phyloP scores from a whole-genome alignment of 805 yeast genomes.

The Barnettozyma salicaria region DNA sequence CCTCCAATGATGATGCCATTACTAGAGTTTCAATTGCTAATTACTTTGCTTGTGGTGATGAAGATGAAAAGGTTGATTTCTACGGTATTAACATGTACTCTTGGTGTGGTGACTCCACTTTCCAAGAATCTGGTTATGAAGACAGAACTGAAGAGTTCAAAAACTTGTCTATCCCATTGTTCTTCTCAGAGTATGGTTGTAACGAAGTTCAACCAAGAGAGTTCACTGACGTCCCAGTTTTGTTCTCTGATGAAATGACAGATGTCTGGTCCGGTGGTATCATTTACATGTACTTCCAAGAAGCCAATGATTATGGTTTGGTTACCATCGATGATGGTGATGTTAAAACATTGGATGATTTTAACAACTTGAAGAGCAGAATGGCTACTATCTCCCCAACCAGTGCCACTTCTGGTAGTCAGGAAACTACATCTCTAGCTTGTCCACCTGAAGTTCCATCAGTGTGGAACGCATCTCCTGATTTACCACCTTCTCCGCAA shows the following conservation, averaged over 20 bases:
- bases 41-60: constrained; percentile 71
- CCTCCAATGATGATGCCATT: constrained; percentile 74
- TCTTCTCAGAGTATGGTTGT: constrained; percentile 90
- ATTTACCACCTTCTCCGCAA: constrained; percentile 76
- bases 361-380: constrained; percentile 47
- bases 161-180: constrained; percentile 70
- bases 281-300: constrained; percentile 87
- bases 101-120: constrained; percentile 73
- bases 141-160: constrained; percentile 67
- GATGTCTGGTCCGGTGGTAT: constrained; percentile 94
- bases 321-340: constrained; percentile 46
- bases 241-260: constrained; percentile 68
- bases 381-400: constrained; percentile 49
- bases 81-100: constrained; percentile 85
- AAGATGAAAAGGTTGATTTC: constrained; percentile 56
- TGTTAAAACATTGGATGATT: constrained; percentile 61
- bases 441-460: constrained; percentile 49
- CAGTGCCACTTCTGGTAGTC: constrained; percentile 33
- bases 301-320: constrained; percentile 75
- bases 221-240: constrained; percentile 67
- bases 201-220: constrained; percentile 66
- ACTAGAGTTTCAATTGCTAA: constrained; percentile 71
- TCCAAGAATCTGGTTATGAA: constrained; percentile 57
- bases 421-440: constrained; percentile 30
- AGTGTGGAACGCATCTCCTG: constrained; percentile 62